Conservation (phyloP, 148 eudicot species). For the Rhododendron molle region DNA sequence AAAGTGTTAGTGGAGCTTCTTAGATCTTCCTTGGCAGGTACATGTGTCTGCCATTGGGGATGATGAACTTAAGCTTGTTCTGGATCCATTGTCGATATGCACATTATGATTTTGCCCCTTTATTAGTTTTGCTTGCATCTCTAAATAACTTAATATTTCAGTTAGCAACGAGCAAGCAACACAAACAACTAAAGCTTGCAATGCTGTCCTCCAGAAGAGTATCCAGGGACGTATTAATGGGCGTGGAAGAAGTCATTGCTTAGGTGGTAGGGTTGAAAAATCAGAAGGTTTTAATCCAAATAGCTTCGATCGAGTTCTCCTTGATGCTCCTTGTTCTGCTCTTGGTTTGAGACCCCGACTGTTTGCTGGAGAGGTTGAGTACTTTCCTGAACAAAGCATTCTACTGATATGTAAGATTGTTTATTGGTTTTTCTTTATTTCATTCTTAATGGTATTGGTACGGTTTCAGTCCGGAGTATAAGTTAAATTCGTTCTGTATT, state of each 20-base stretch:
- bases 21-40: neutral
- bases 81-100: neutral
- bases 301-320: slow-evolving; percentile 90
- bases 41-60: neutral
- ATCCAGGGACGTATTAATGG: slow-evolving; percentile 53
- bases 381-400: neutral
- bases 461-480: neutral
- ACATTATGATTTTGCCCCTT: neutral
- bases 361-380: slow-evolving; percentile 39
- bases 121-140: neutral
- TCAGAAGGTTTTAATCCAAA: slow-evolving; percentile 68
- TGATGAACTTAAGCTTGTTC: neutral
- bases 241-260: slow-evolving; percentile 54
- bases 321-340: slow-evolving; percentile 98
- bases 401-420: neutral
- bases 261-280: slow-evolving; percentile 74
- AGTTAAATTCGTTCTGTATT: neutral
- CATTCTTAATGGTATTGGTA: neutral
- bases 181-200: slow-evolving; percentile 20
- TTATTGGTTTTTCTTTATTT: neutral
- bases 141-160: slow-evolving; percentile 16
- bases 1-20: neutral
- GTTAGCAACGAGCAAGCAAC: slow-evolving; percentile 20
- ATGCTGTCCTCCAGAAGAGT: neutral
- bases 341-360: slow-evolving; percentile 94